These are phyloP conservation scores for Thyridium curvatum DNA, from an alignment of 2,329 filamentous ascomycete genomes.

Conservation along the genomic window DNA sequence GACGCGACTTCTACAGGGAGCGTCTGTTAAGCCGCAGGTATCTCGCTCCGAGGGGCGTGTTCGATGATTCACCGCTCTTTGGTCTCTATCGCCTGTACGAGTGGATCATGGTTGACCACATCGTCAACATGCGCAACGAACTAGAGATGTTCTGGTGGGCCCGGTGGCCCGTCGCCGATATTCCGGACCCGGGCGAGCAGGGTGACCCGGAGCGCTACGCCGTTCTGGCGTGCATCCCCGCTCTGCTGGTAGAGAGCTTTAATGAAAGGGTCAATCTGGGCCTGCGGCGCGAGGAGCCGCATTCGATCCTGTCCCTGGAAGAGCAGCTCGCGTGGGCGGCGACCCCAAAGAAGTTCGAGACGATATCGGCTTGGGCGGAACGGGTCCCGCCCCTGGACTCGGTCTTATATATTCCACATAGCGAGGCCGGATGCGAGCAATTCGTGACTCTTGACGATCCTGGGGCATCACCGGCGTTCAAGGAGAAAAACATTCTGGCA, in stretches of 20 bases:
- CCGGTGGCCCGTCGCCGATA: constrained; percentile 7
- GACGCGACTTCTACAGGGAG: constrained; percentile 2
- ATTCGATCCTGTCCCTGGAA: constrained; percentile 3
- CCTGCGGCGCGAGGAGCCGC: constrained; percentile 4
- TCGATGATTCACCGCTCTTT: constrained; percentile 7
- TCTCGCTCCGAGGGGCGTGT: constrained; percentile 6
- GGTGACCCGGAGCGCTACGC: constrained; percentile 7
- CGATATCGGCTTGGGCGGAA: constrained; percentile 3
- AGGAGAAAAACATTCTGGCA: constrained; percentile 6
- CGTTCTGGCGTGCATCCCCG: constrained; percentile 7
- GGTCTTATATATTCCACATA: constrained; percentile 3
- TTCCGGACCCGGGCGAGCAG: constrained; percentile 7
- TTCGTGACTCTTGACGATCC: constrained; percentile 3
- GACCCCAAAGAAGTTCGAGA: constrained; percentile 4
- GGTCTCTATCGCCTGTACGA: constrained; percentile 8
- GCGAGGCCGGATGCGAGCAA: background rate
- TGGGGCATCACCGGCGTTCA: constrained; percentile 2
- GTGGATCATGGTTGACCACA: constrained; percentile 6
- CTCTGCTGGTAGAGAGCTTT: constrained; percentile 6
- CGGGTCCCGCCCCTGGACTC: constrained; percentile 1
- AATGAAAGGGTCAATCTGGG: constrained; percentile 5
- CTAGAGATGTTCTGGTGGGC: constrained; percentile 10
- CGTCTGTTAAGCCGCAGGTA: constrained; percentile 8
- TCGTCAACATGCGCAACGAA: constrained; percentile 6
- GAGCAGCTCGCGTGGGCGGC: constrained; percentile 8